phyloP scores from a whole-genome alignment of 352 stramenopile genomes.

The Globisporangium spiculum region DNA sequence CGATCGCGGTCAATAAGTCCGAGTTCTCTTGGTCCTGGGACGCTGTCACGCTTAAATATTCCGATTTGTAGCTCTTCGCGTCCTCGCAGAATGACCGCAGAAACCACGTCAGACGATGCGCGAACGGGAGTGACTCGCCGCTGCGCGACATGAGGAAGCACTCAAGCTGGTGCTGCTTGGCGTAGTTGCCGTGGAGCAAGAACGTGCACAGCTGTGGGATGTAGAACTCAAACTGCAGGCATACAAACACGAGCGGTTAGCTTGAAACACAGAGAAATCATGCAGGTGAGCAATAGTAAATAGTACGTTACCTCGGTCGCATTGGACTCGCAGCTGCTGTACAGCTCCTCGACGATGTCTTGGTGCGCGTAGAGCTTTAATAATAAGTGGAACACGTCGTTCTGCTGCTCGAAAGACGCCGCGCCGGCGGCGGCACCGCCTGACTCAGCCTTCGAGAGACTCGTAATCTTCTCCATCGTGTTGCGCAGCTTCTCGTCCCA shows the following conservation, averaged over 20 bases:
- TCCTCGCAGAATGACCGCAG: conserved; percentile 82
- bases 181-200: conserved; percentile 80
- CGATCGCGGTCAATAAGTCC: conserved; percentile 63
- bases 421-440: neutral
- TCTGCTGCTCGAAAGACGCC: conserved; percentile 18
- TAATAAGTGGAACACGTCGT: conserved; percentile 70
- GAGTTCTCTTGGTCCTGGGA: conserved; percentile 58
- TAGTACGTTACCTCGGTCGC: conserved; percentile 31
- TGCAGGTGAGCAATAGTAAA: neutral
- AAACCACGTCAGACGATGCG: conserved; percentile 85
- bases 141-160: conserved; percentile 86
- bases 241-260: neutral
- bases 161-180: conserved; percentile 79
- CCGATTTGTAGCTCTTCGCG: conserved; percentile 59
- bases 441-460: conserved; percentile 22
- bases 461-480: conserved; percentile 56
- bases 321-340: conserved; percentile 61
- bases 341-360: conserved; percentile 76
- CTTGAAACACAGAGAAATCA: neutral
- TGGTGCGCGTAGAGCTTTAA: conserved; percentile 82
- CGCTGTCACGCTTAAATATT: conserved; percentile 70
- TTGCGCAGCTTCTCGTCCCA: conserved; percentile 75
- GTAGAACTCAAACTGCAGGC: conserved; percentile 81
- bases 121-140: conserved; percentile 78
- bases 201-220: conserved; percentile 89